A percentile compares a stretch with the other conserved stretches of the same genome.
Evolutionary conservation across 805 yeast species (phyloP).

Genomic region (Tetrapisispora taiwanensis): DNA sequence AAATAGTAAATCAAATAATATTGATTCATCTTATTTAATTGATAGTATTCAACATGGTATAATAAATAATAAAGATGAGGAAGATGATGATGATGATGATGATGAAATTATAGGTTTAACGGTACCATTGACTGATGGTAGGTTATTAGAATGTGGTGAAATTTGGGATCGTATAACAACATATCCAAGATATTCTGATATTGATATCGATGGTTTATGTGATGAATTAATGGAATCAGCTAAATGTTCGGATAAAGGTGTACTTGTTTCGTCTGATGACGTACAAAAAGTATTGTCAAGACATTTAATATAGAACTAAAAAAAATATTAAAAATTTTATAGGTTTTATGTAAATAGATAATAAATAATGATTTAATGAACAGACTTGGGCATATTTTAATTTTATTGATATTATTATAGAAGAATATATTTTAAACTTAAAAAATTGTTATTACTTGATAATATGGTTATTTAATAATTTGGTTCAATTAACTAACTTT

Average conservation of each 20-base stretch:
- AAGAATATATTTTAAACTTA: too few relatives aligned
- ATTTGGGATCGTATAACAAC: constrained; percentile 94
- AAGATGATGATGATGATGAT: constrained; percentile 26
- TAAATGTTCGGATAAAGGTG: constrained; percentile 92
- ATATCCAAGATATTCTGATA: constrained; percentile 86
- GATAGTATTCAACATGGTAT: too few relatives aligned
- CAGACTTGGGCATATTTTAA: too few relatives aligned
- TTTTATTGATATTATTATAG: too few relatives aligned
- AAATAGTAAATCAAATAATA: too few relatives aligned
- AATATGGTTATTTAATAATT: too few relatives aligned
- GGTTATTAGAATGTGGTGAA: constrained; percentile 69
- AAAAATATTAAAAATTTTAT: too few relatives aligned
- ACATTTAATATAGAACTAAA: constrained; percentile 7
- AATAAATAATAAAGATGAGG: background rate
- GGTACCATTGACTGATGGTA: constrained; percentile 60
- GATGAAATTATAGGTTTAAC: constrained; percentile 29
- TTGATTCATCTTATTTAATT: too few relatives aligned
- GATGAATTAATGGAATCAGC: constrained; percentile 82
- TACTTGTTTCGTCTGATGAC: constrained; percentile 71
- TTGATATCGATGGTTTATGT: constrained; percentile 93
- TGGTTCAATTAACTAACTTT: too few relatives aligned
- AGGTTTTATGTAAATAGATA: too few relatives aligned
- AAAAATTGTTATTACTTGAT: too few relatives aligned
- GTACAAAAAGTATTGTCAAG: constrained; percentile 44
- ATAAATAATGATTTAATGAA: too few relatives aligned